Evolutionary conservation across 805 yeast species (phyloP).

Genomic region (Lipomyces oligophaga): DNA sequence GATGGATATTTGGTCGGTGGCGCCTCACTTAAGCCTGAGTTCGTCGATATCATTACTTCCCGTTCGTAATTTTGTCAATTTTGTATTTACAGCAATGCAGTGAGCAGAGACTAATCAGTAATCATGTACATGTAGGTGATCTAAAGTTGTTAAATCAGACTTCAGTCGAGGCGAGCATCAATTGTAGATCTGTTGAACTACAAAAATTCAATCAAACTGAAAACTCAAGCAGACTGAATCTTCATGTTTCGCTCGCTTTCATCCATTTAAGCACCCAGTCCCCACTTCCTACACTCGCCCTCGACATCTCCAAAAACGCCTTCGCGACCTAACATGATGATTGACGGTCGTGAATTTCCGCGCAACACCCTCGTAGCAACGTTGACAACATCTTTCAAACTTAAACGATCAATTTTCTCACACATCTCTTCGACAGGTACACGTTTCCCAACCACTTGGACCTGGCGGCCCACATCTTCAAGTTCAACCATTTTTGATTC

Average conservation of each 20-base stretch:
- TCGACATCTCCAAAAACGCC: slow-evolving; percentile 82
- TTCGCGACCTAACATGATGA: slow-evolving; percentile 85
- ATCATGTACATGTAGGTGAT: neutral
- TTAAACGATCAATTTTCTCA: slow-evolving; percentile 61
- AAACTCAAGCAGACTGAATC: no score
- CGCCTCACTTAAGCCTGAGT: slow-evolving; percentile 98
- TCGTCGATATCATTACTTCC: slow-evolving; percentile 79
- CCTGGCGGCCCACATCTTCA: slow-evolving; percentile 94
- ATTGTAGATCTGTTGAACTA: no score
- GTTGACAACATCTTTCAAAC: slow-evolving; percentile 61
- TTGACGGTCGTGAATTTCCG: slow-evolving; percentile 67
- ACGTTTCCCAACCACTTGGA: slow-evolving; percentile 66
- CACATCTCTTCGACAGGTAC: slow-evolving; percentile 81
- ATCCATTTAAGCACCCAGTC: slow-evolving; percentile 62
- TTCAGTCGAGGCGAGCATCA: no score
- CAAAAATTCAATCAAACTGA: no score
- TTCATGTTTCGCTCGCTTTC: no score
- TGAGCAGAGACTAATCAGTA: neutral
- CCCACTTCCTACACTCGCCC: slow-evolving; percentile 60
- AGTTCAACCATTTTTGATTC: slow-evolving; percentile 91
- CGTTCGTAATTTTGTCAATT: slow-evolving; percentile 9
- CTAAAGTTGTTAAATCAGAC: no score
- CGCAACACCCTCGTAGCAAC: slow-evolving; percentile 76
- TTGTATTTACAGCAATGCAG: neutral
- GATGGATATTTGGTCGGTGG: slow-evolving; percentile 99